Conservation (phyloP, 495 filamentous ascomycete genomes). For the Penicillium coprophilum region DNA sequence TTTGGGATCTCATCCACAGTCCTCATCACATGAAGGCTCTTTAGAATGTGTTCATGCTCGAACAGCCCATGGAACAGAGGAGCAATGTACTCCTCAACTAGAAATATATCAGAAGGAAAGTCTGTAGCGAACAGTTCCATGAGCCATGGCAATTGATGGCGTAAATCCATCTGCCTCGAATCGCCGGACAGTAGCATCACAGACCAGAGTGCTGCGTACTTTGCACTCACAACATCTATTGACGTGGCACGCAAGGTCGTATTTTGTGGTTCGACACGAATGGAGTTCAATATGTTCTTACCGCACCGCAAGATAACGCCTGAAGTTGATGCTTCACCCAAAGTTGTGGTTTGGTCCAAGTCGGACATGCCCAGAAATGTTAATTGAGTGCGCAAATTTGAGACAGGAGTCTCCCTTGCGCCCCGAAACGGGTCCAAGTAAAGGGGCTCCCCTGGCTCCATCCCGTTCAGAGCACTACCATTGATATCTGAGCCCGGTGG, state of each 20-base stretch:
- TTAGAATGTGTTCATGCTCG: constrained; percentile 46
- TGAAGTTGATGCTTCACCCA: constrained; percentile 57
- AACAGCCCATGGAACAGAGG: constrained; percentile 52
- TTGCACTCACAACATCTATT: constrained; percentile 62
- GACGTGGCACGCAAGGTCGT: constrained; percentile 22
- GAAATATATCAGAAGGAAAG: constrained; percentile 60
- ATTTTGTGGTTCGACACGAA: constrained; percentile 42
- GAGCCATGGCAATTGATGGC: constrained; percentile 64
- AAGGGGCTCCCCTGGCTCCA: constrained; percentile 55
- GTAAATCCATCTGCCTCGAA: constrained; percentile 52
- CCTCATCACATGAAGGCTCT: constrained; percentile 58
- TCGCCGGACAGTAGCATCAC: constrained; percentile 58
- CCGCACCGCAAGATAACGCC: constrained; percentile 74
- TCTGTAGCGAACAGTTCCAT: constrained; percentile 64
- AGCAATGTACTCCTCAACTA: constrained; percentile 63
- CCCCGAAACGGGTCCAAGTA: constrained; percentile 83
- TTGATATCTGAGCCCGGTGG: constrained; percentile 60
- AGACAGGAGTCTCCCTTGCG: constrained; percentile 60
- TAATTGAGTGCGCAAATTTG: constrained; percentile 59
- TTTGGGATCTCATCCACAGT: constrained; percentile 62
- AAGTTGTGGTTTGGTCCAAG: constrained; percentile 52
- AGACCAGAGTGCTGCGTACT: constrained; percentile 79
- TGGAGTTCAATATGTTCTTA: constrained; percentile 72
- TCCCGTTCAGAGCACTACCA: constrained; percentile 50
- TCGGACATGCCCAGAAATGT: constrained; percentile 59